phyloP scores from a whole-genome alignment of 1,139 yeast species.

The Kodamaea suecica region DNA sequence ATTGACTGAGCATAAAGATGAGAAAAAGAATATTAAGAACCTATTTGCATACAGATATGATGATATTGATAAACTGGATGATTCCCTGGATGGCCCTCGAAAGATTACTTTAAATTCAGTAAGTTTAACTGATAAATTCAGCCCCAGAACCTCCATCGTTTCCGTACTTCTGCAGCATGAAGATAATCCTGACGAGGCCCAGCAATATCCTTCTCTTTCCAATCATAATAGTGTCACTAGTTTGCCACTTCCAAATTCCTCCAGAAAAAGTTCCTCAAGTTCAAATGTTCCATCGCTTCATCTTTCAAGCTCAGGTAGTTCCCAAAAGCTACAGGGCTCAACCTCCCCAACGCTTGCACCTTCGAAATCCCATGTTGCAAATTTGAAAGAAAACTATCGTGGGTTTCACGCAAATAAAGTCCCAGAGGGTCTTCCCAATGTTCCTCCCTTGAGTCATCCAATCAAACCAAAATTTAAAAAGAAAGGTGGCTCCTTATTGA shows the following conservation, averaged over 20 bases:
- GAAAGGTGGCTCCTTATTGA: conserved; percentile 43
- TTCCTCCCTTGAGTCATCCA: conserved; percentile 52
- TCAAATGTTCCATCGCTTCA: too few species aligned
- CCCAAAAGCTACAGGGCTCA: neutral
- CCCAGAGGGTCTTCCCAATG: conserved; percentile 26
- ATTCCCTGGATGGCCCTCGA: conserved; percentile 1
- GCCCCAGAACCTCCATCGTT: conserved; percentile 18
- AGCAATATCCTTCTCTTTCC: neutral
- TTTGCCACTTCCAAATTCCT: neutral
- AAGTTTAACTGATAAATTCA: conserved; percentile 14
- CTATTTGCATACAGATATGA: conserved; percentile 13
- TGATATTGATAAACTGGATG: conserved; percentile 5
- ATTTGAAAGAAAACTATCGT: conserved; percentile 33
- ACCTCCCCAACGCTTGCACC: neutral
- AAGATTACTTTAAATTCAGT: conserved; percentile 3
- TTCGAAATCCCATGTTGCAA: conserved; percentile 4
- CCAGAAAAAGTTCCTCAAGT: conserved; percentile 1
- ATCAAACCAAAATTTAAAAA: conserved; percentile 48
- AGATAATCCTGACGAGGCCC: neutral
- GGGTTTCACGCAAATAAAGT: conserved; percentile 48
- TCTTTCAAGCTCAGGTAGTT: neutral
- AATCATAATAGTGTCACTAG: neutral
- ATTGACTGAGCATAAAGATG: conserved; percentile 4
- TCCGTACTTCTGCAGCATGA: conserved; percentile 10
- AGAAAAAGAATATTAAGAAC: conserved; percentile 8